phyloP scores from a whole-genome alignment of 2,329 filamentous ascomycete species.

The Fusarium albosuccineum region DNA sequence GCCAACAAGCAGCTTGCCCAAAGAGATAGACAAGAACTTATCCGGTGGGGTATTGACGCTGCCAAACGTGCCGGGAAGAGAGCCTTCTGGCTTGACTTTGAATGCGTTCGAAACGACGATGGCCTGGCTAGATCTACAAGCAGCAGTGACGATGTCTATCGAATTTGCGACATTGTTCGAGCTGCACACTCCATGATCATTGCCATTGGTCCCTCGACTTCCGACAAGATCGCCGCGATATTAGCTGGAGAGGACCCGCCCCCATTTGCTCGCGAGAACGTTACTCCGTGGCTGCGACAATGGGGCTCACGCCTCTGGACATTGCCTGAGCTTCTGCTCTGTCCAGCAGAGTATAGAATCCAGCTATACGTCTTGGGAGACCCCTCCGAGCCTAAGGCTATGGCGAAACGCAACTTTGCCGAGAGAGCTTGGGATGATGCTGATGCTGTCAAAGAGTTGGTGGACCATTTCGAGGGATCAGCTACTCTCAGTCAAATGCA shows the following conservation, averaged over 20 bases:
- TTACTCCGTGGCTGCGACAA: slow-evolving; percentile 49
- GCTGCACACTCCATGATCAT: slow-evolving; percentile 57
- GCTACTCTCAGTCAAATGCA: slow-evolving; percentile 56
- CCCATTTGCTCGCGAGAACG: slow-evolving; percentile 37
- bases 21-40: slow-evolving; percentile 46
- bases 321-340: slow-evolving; percentile 54
- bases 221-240: slow-evolving; percentile 33
- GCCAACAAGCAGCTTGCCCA: slow-evolving; percentile 33
- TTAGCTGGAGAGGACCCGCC: slow-evolving; percentile 35
- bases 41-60: slow-evolving; percentile 54
- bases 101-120: slow-evolving; percentile 55
- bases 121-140: slow-evolving; percentile 47
- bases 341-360: slow-evolving; percentile 35
- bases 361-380: slow-evolving; percentile 28
- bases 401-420: slow-evolving; percentile 57
- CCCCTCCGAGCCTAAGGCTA: slow-evolving; percentile 14
- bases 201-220: slow-evolving; percentile 49
- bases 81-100: slow-evolving; percentile 59
- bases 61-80: slow-evolving; percentile 52
- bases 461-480: slow-evolving; percentile 60
- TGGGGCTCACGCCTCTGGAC: slow-evolving; percentile 63
- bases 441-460: slow-evolving; percentile 53
- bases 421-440: slow-evolving; percentile 56
- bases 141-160: slow-evolving; percentile 51
- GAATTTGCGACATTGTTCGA: slow-evolving; percentile 60